Evolutionary conservation across 106 monocot species (phyloP), one percentile per base, ranked within the genome.

Genomic region (Dendrobium huoshanense): DNA sequence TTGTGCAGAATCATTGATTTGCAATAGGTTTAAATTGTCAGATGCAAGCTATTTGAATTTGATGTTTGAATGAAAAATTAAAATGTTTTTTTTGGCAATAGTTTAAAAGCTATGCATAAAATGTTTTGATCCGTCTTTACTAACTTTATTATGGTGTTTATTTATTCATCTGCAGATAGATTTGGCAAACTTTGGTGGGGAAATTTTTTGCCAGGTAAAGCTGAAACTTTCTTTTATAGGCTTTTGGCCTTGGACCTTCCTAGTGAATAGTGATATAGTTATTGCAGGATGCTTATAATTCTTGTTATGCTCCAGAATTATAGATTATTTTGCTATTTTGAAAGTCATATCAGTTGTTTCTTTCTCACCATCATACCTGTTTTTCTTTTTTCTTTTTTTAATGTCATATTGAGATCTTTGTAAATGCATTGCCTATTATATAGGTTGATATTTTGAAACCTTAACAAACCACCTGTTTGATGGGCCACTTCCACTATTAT

Each of bases 181-280:
- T 81, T 79, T 98, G 56, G 89, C 92, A 61, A 94, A 94, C 77
- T 92, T 98, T 82, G 90, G 89, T 78, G 97, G 94, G 70, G 94
- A 98, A 86, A 83, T 98, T 73, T 88, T 94, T 80, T 91, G 92
- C 80, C 97, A 95, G 97, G 97, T 98, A 86, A 2, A 67, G 25
- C 13, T 27, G 1, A 48, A 47, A 0, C 4, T 49, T 76, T 49
- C 13, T 76, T 49, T 47, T 11, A 25, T 51, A 27, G 45, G 49
- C 76, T 49, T 18, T 0, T 33, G 29, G 1, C 70, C 67, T 11
- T 67, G 67, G 22, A 10, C 67, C 22, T 67, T 67, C 25, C 27
- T 29, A 37, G 70, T 16, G 70, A 70, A 70, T 70, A 17, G 37
- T 70, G 70, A 37, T 37, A 51, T 51, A 10, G 64, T 4, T 37